Percentiles rank a stretch among this genome's conserved stretches.
These are phyloP conservation scores for Sugiyamaella floridensis DNA, from an alignment of 805 yeast species.

Conservation along the genomic window DNA sequence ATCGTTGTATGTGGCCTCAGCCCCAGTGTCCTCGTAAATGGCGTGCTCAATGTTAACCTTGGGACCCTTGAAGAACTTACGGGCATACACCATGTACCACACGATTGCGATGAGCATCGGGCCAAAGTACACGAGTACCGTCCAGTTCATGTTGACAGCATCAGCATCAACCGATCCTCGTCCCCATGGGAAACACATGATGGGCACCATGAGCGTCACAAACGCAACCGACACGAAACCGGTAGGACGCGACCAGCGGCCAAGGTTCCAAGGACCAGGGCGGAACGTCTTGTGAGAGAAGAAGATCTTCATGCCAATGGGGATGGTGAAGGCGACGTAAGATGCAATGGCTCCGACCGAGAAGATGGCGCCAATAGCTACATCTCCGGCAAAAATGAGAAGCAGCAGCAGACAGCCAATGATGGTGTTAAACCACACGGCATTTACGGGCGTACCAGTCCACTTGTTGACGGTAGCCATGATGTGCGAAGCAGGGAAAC, in stretches of 20 bases:
- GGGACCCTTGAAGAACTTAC: constrained; percentile 57
- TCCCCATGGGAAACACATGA: constrained; percentile 51
- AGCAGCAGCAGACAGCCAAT: constrained; percentile 50
- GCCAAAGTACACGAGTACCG: constrained; percentile 53
- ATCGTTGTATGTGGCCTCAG: constrained; percentile 2
- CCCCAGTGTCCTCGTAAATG: constrained; percentile 12
- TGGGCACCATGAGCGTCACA: constrained; percentile 50
- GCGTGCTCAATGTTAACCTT: constrained; percentile 42
- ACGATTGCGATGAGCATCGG: constrained; percentile 45
- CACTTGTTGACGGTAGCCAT: constrained; percentile 44
- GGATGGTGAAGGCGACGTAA: constrained; percentile 59
- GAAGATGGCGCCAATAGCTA: constrained; percentile 63
- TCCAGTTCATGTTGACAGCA: constrained; percentile 54
- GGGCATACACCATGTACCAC: constrained; percentile 50
- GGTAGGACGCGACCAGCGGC: constrained; percentile 42
- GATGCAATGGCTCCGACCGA: constrained; percentile 68
- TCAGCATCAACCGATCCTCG: constrained; percentile 33
- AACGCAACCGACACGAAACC: constrained; percentile 46
- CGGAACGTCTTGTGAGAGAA: constrained; percentile 46
- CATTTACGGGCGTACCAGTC: constrained; percentile 59
- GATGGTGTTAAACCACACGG: constrained; percentile 48
- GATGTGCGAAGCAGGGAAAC: constrained; percentile 49
- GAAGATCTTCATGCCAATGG: constrained; percentile 52
- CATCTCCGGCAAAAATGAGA: constrained; percentile 56
- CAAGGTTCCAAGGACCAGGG: constrained; percentile 65